phyloP scores from a whole-genome alignment of 495 filamentous ascomycete species.

The Aspergillus diversus region DNA sequence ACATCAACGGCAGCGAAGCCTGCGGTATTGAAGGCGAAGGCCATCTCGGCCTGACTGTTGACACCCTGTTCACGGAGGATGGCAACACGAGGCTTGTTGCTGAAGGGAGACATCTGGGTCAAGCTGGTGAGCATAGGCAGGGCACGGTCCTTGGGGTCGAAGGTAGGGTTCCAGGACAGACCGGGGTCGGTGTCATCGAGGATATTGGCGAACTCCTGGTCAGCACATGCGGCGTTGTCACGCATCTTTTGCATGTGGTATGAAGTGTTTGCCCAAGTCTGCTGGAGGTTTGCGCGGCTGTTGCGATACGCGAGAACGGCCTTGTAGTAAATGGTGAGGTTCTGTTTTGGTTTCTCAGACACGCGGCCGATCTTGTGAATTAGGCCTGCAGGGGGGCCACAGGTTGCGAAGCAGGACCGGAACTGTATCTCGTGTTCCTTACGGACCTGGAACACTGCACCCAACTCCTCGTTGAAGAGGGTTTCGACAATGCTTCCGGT shows the following conservation, averaged over 20 bases:
- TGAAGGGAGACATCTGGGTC: conserved; percentile 62
- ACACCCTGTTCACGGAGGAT: conserved; percentile 95
- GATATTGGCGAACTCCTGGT: conserved; percentile 80
- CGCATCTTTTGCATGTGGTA: conserved; percentile 88
- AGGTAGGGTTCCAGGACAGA: conserved; percentile 82
- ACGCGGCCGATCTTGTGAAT: conserved; percentile 83
- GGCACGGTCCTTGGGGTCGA: conserved; percentile 76
- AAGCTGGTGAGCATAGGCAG: conserved; percentile 70
- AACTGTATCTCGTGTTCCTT: conserved; percentile 83
- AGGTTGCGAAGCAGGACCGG: conserved; percentile 87
- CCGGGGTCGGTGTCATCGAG: conserved; percentile 79
- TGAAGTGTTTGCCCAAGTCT: conserved; percentile 86
- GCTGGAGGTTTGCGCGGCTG: conserved; percentile 75
- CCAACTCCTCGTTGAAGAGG: conserved; percentile 96
- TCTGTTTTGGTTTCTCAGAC: conserved; percentile 70
- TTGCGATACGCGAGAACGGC: conserved; percentile 67
- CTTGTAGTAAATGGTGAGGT: conserved; percentile 74
- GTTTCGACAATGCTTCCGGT: conserved; percentile 68
- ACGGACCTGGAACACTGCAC: conserved; percentile 93
- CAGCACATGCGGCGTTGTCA: conserved; percentile 86
- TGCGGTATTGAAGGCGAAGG: conserved; percentile 89
- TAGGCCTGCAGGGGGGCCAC: conserved; percentile 78
- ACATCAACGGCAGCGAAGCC: conserved; percentile 92
- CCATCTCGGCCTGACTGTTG: conserved; percentile 96
- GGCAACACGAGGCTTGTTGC: conserved; percentile 79